Evolutionary conservation across 2,329 filamentous ascomycete genomes (phyloP), one percentile per base, ranked within the genome.

Genomic region (Gnomoniopsis sp.): DNA sequence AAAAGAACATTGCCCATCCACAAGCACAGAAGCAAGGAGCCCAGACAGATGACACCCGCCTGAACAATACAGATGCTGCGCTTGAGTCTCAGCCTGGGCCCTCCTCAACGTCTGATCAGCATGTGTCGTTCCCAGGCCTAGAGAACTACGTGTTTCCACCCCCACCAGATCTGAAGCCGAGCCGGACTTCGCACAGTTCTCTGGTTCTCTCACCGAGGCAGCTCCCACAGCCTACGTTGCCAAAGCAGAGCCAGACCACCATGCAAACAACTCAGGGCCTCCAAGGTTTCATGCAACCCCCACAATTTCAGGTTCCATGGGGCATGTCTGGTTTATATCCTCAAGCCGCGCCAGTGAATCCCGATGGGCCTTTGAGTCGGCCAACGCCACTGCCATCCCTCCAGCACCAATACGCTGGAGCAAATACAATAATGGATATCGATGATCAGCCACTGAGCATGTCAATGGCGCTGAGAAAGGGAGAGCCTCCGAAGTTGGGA

Each of bases 181-280:
- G 50, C 36, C 53, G 33, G 23, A 53, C 52, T 26, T 52, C 53
- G 44, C 60, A 50, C 15, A 61, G 50, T 30, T 64, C 62, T 33
- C 62, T 58, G 11, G 49, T 55, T 46, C 55, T 64, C 30, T 64
- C 62, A n/a, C 62, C 62, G 12, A 62, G 62, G 48, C 62, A 64
- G 43, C 48, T 62, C 6, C 62, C 60, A 15, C 38, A 19, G 33
- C n/a, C 49, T 14, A 21, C 22, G 34, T 33, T 55, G 14, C 49
- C 33, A 22, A 19, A 10, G 7, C 51, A 49, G 41, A 3, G 36
- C 19, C 17, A 38, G 26, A 11, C 33, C 2, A 41, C 43, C 3
- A 11, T 30, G 6, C 49, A 53, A 14, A 1, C 30, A 10, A 11
- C 22, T 4, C 8, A 22, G 4, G 36, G 50, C 15, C 4, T 34